Base-by-base conservation (phyloP, 2,329 filamentous ascomycete genomes). In the Boeremia lycopersici region DNA sequence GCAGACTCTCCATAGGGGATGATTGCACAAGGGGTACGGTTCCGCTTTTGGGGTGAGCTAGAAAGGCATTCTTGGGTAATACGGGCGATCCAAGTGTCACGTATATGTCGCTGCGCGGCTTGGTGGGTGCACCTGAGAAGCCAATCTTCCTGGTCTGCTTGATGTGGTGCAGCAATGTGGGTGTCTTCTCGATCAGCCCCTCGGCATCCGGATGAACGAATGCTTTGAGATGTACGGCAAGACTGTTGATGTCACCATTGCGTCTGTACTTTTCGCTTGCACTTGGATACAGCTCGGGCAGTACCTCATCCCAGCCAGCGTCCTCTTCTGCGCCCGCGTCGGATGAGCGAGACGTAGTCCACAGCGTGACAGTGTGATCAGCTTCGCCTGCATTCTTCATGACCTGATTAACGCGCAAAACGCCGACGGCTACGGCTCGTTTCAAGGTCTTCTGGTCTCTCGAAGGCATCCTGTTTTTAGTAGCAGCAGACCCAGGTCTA, bases 61-160 rank as follows among this genome's bases (percentile, higher is more conserved):
- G 75, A 35, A 84, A 78, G 10, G 84, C 83, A 60, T 85, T 83
- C 53, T 87, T 86, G 15, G 89, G 87, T 23, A 99, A 79, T n/a
- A 87, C 82, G 0, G 91, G 90, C 60, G 91, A 87, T 53, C 87
- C 86, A 42, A 99, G 76, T 0, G 92, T 97, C 39, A 99, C 76
- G 71, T 99, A 99, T 45, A 99, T 98, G 73, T 99, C 96, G 10
- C 92, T 97, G 65, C 96, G 84, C 13, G 89, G 83, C 71, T 91
- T 93, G 0, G 89, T 92, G 0, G 95, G 93, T 1, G 93, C 93
- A 11, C 93, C 93, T 3, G 93, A 91, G 72, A 99, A 98, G 2
- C 93, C 95, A 74, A 98, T 93, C 72, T 95, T 95, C 66, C 83
- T 89, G 0, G 93, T 96, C 73, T 89, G 89, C 53, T 83, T 82